Base-by-base conservation (phyloP, 1,284 basidiomycete species). In the Malassezia equina region DNA sequence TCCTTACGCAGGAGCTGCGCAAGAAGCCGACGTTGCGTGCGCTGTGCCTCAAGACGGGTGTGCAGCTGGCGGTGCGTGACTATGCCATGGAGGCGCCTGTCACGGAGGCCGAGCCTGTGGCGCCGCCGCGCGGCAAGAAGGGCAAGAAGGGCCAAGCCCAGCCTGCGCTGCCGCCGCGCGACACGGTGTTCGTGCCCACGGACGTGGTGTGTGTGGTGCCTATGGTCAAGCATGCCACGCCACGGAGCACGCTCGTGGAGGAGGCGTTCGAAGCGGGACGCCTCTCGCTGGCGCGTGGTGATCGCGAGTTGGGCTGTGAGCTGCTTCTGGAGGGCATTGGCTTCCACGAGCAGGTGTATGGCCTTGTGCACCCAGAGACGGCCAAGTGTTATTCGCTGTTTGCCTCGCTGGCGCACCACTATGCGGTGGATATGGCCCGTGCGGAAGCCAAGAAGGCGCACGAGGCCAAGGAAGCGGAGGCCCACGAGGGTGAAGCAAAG, bases 301-400 rank as follows among this genome's bases (percentile, higher is more conserved):
- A 74, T 34, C 63, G 70, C 21, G 76, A 79, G 47, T 67, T 79
- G 52, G 81, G 80, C 23, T 74, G 80, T 40, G 80, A 80, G 58
- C 75, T 81, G 60, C 75, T 80, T 69, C 76, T 78, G 42, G 80
- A 81, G 59, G 79, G 77, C 36, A 75, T 81, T 54, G 77, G 78
- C 63, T 76, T 79, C 55, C 80, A 79, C 75, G 80, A 82, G 75
- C 78, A 78, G 61, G 78, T 81, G 44, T 80, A 80, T 67, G 79
- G 80, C 3, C 73, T 80, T 19, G 77, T 81, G 21, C 81, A 82
- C 70, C 79, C 80, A 27, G 80, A 81, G 64, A 78, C 80, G 45
- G 79, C 79, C 0, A 70, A 76, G 11, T 78, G 78, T 53, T 81
- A 80, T 71, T 77, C 79, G 62, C 72, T 77, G 52, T 80, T 79